Base-by-base conservation (phyloP, 148 eudicot genomes). In the Bassia scoparia region DNA sequence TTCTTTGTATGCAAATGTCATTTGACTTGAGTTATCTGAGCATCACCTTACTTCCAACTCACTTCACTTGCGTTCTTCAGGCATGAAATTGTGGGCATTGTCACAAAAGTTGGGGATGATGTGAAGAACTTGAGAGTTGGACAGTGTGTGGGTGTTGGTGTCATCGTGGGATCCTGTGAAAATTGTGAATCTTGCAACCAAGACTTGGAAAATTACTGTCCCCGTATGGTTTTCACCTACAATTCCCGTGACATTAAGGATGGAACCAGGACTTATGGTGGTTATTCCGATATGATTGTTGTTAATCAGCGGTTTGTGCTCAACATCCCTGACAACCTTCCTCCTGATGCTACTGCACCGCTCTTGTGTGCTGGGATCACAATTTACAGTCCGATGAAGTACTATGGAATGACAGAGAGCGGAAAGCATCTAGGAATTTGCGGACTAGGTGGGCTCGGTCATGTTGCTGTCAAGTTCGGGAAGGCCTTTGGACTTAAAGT, bases 381-480 rank as follows among this genome's bases (percentile, higher is more conserved):
- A 0, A 83, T 87, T 1, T 89, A 89, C 75, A 89, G 91, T 72
- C 89, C 95, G 0, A 86, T 89, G 95, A 83, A 86, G 69, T 84
- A 87, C 72, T 87, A 89, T 64, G 89, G 91, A 20, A 83, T 89
- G 85, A 79, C 81, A 27, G 87, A 71, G 61, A 78, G 83, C 10
- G 95, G 95, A 10, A 86, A 86, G 84, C 88, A 84, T 79, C 70
- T 89, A 74, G 95, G 95, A n/a, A 85, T 89, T n/a, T 85, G 78
- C n/a, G 95, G 95, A 3, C 78, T 87, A 2, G 95, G 95, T 44
- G 95, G 95, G 13, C 87, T 89, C 52, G 95, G 95, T 60, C 95
- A 89, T 69, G 55, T 89, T 74, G 95, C 95, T 50, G 89, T 89
- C 31, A 89, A 89, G 81, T 71, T 89, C 43, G 91, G 87, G 10